These are phyloP conservation scores for Raffaelea ambrosiae DNA, from an alignment of 2,329 filamentous ascomycete genomes.

Conservation along the genomic window DNA sequence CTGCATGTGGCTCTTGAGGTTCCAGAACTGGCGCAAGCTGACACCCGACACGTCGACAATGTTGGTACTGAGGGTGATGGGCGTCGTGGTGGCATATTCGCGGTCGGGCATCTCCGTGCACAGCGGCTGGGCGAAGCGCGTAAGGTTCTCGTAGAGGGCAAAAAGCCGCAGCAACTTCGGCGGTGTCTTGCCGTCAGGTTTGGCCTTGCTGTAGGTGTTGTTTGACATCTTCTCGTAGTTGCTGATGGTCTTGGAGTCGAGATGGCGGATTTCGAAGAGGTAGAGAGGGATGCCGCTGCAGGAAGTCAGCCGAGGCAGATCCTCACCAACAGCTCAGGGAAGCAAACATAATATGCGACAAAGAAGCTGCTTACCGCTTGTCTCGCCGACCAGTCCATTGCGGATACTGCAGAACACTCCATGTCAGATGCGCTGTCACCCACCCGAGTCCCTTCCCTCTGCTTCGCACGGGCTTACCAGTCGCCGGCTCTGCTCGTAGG, in stretches of 20 bases:
- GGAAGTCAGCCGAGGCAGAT: background rate
- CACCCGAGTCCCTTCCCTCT: too few species aligned
- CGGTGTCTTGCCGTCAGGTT: conserved; percentile 57
- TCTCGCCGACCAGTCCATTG: conserved; percentile 93
- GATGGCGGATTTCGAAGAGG: conserved; percentile 75
- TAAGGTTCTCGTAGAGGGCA: conserved; percentile 88
- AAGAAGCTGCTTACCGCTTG: conserved; percentile 32
- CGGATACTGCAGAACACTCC: conserved; percentile 76
- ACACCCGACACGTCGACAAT: conserved; percentile 89
- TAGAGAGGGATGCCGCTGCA: conserved; percentile 87
- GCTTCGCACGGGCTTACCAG: too few species aligned
- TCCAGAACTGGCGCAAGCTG: conserved; percentile 91
- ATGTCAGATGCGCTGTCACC: too few species aligned
- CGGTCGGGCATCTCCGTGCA: conserved; percentile 69
- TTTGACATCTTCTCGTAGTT: conserved; percentile 66
- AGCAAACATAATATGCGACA: background rate
- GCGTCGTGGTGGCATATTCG: conserved; percentile 60
- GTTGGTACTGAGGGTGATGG: conserved; percentile 86
- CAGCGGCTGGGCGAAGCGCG: conserved; percentile 76
- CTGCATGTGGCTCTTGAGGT: conserved; percentile 89
- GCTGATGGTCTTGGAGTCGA: conserved; percentile 73
- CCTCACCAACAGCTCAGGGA: too few species aligned
- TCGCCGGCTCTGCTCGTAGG: conserved; percentile 71
- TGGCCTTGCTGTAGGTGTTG: conserved; percentile 50
- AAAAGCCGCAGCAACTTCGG: conserved; percentile 78